Conservation (phyloP, 2,329 filamentous ascomycete species). For the Verticillium tricorpus region DNA sequence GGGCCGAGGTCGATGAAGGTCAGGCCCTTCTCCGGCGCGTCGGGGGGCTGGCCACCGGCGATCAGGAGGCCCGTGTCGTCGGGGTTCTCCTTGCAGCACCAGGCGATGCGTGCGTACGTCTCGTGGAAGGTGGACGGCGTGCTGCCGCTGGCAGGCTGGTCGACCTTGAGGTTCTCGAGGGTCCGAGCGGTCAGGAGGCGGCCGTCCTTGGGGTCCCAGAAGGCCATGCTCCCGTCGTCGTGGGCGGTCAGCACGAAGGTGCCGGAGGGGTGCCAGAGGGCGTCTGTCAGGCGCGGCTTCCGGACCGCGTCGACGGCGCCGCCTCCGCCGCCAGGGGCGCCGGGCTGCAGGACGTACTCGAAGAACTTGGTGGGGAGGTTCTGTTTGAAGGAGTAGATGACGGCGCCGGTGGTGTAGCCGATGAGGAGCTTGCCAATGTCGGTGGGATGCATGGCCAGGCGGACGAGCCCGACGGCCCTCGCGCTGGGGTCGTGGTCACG, state of each 20-base stretch:
- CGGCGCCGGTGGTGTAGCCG: conserved; percentile 84
- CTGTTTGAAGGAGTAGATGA: conserved; percentile 92
- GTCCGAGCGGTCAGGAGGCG: conserved; percentile 80
- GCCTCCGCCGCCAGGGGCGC: conserved; percentile 79
- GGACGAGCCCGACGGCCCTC: conserved; percentile 61
- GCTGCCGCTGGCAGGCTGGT: conserved; percentile 55
- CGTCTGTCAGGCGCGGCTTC: conserved; percentile 73
- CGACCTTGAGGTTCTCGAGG: conserved; percentile 66
- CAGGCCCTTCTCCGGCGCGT: conserved; percentile 67
- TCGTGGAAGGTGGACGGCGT: conserved; percentile 59
- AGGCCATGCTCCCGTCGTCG: conserved; percentile 85
- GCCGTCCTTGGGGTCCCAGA: conserved; percentile 92
- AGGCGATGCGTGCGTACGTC: conserved; percentile 73
- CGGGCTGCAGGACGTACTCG: conserved; percentile 74
- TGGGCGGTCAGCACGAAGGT: conserved; percentile 84
- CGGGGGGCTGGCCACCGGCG: conserved; percentile 70
- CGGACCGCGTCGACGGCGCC: conserved; percentile 57
- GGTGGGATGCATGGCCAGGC: conserved; percentile 79
- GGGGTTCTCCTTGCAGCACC: conserved; percentile 92
- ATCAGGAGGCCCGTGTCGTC: conserved; percentile 89
- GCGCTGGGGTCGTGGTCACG: conserved; percentile 64
- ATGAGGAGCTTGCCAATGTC: conserved; percentile 90
- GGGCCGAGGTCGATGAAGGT: conserved; percentile 86
- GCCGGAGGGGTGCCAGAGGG: conserved; percentile 90
- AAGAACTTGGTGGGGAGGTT: conserved; percentile 75